Evolutionary conservation across 495 filamentous ascomycete species (phyloP), one percentile per base, ranked within the genome.

Genomic region (Penicillium taxi): DNA sequence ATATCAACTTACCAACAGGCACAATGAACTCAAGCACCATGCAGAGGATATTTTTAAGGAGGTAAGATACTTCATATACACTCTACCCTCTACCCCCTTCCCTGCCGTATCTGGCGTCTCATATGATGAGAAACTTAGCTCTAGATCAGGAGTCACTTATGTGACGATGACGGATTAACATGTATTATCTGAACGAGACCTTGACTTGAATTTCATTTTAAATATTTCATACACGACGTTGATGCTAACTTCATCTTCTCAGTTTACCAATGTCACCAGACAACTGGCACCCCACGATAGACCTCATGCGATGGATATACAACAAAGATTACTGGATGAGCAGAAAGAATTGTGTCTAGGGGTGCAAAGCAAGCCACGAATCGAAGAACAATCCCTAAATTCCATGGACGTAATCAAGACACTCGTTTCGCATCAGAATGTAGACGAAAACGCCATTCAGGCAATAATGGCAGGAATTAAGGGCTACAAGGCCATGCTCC

Each of bases 121-220:
- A 55, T 45, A 63, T 71, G 70, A 74, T 39, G 71, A 71, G 53
- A 68, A 58, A 67, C 58, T 72, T 69, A 74, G 71, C 71, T 74
- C 71, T 74, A 74, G 71, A 74, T 74, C 70, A 70, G 61, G 58
- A 73, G 67, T 58, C 61, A 59, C 64, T 42, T 29, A 31, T 54
- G 64, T 61, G 62, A 56, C 59, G 50, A 40, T 72, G 71, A 74
- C 66, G 47, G 68, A 71, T 51, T 56, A 55, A 54, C 61, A 66
- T 70, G 59, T 70, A 73, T 68, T 71, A 69, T 66, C 64, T 64
- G 66, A 71, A n/a, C 46, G 56, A 65, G 62, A 63, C 48, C 39
- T 48, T n/a, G n/a, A n/a, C n/a, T n/a, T n/a, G 13, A 16, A 23
- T 30, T 35, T 26, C 38, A 14, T 32, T 45, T 42, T 31, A 21